These are phyloP conservation scores for Papiliotrema laurentii DNA, from an alignment of 1,284 basidiomycete genomes.

Conservation along the genomic window DNA sequence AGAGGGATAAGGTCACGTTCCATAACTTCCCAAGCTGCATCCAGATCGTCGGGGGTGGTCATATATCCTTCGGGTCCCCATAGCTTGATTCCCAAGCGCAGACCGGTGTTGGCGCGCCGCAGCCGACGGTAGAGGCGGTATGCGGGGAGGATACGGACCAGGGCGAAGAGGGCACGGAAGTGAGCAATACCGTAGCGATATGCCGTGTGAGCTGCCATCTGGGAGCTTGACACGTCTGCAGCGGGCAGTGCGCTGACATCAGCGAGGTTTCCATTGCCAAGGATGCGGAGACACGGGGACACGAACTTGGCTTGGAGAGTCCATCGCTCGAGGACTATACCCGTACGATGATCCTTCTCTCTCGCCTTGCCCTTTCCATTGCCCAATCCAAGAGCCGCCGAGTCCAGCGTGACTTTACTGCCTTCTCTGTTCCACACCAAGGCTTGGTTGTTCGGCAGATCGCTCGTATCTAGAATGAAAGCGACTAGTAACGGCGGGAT, in stretches of 20 bases:
- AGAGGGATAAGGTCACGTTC: slow-evolving; percentile 40
- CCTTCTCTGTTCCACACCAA: slow-evolving; percentile 35
- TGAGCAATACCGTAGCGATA: slow-evolving; percentile 45
- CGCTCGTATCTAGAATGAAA: slow-evolving; percentile 45
- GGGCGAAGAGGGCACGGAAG: slow-evolving; percentile 40
- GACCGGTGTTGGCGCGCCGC: slow-evolving; percentile 36
- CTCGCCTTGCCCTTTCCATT: slow-evolving; percentile 26
- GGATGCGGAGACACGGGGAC: background rate
- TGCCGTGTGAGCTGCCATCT: slow-evolving; percentile 33
- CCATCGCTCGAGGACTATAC: slow-evolving; percentile 46
- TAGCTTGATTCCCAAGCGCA: slow-evolving; percentile 45
- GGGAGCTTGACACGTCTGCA: slow-evolving; percentile 17
- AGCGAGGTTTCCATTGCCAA: no score
- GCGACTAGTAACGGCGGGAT: slow-evolving; percentile 46
- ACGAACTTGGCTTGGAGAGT: slow-evolving; percentile 39
- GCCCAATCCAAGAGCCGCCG: slow-evolving; percentile 6
- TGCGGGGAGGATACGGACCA: slow-evolving; percentile 40
- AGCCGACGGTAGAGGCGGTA: slow-evolving; percentile 38
- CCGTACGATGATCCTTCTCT: slow-evolving; percentile 21
- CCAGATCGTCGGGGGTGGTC: slow-evolving; percentile 23
- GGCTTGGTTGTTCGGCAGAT: slow-evolving; percentile 38
- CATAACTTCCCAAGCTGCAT: slow-evolving; percentile 44
- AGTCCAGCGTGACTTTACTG: slow-evolving; percentile 28
- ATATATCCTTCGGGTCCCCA: slow-evolving; percentile 42
- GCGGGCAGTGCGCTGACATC: background rate